Conservation (phyloP, 2,329 filamentous ascomycete genomes). For the Diaporthe ilicicola region DNA sequence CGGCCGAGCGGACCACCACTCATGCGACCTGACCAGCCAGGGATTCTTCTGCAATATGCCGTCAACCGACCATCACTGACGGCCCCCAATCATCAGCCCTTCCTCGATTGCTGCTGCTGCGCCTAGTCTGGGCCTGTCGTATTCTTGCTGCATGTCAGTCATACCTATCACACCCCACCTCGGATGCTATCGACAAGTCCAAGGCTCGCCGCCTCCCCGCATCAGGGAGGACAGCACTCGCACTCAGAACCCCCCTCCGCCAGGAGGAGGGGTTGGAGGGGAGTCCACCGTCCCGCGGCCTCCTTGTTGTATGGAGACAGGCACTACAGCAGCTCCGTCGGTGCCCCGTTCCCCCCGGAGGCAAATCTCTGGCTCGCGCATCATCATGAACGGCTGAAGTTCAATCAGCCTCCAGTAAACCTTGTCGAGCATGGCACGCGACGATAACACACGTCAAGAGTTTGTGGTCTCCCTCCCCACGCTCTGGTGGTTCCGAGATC, state of each 20-base stretch:
- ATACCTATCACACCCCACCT: neutral
- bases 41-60: constrained; percentile 8
- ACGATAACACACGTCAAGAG: neutral
- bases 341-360: no score
- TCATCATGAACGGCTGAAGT: neutral
- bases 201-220: constrained; percentile 17
- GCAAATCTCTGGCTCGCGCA: neutral
- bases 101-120: neutral
- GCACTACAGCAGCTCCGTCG: neutral
- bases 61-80: constrained; percentile 12
- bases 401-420: constrained; percentile 3
- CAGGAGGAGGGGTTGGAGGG: neutral
- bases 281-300: neutral
- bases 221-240: neutral
- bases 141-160: neutral
- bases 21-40: neutral
- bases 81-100: neutral
- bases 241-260: neutral
- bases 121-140: neutral
- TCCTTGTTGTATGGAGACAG: neutral
- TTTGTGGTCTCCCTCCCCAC: neutral
- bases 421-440: constrained; percentile 8
- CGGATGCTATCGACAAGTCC: neutral
- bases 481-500: constrained; percentile 16
- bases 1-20: constrained; percentile 19